These are phyloP conservation scores for Entomophthora muscae DNA, from an alignment of 371 early-diverging fungal genomes.

Conservation along the genomic window DNA sequence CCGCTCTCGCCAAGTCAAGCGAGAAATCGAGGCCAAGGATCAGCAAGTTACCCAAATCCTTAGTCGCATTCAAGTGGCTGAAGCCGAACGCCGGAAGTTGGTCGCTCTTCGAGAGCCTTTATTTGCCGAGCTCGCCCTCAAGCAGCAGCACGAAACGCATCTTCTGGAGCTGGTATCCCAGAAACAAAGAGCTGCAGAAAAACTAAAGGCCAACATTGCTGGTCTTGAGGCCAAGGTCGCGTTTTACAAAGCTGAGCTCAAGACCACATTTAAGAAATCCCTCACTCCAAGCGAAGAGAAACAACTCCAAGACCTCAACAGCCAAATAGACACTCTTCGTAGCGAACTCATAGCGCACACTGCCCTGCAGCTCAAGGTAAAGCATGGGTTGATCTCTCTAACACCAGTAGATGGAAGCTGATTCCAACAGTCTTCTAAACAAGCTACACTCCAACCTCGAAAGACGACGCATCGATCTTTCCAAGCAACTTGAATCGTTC, in stretches of 20 bases:
- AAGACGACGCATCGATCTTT: conserved; percentile 34
- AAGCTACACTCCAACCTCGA: conserved; percentile 41
- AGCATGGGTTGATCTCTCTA: not conserved
- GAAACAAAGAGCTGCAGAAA: conserved; percentile 23
- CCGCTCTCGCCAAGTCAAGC: conserved; percentile 21
- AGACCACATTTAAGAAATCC: conserved; percentile 25
- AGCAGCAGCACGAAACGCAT: conserved; percentile 29
- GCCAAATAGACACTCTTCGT: conserved; percentile 31
- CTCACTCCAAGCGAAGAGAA: conserved; percentile 34
- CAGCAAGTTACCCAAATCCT: conserved; percentile 44
- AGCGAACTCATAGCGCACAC: conserved; percentile 22
- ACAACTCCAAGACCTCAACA: conserved; percentile 23
- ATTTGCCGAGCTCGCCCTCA: conserved; percentile 23
- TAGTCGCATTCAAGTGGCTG: conserved; percentile 25
- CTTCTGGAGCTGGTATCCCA: conserved; percentile 23
- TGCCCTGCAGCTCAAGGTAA: conserved; percentile 13
- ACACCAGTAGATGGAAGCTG: conserved; percentile 25
- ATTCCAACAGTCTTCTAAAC: conserved; percentile 48
- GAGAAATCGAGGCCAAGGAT: conserved; percentile 33
- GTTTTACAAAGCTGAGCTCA: conserved; percentile 33
- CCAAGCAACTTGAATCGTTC: conserved; percentile 28
- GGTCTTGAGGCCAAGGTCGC: conserved; percentile 31
- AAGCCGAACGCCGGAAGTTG: conserved; percentile 26
- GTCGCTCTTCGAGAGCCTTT: conserved; percentile 28
- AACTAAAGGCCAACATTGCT: conserved; percentile 19